These are phyloP conservation scores for Platanthera zijinensis DNA, from an alignment of 106 monocot species.

Conservation along the genomic window DNA sequence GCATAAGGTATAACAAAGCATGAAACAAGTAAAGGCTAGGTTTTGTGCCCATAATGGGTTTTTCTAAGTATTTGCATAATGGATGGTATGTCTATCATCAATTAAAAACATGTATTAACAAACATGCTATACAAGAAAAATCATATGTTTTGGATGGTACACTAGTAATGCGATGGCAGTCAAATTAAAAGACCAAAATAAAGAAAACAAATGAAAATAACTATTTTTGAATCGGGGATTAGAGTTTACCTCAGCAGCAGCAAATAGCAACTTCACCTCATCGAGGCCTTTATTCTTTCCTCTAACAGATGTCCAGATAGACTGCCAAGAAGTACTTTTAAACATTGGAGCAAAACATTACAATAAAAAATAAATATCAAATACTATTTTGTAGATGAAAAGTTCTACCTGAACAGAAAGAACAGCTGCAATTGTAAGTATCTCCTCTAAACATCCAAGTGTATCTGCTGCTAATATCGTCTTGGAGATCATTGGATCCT, in stretches of 20 bases:
- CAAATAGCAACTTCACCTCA: constrained; percentile 84
- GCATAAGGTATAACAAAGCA: neutral
- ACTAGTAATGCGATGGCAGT: neutral
- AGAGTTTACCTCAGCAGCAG: constrained; percentile 73
- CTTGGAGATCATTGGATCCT: constrained; percentile 97
- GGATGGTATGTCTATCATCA: neutral
- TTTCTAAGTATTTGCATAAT: neutral
- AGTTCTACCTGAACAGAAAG: constrained; percentile 82
- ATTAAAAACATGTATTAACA: neutral
- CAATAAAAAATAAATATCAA: neutral
- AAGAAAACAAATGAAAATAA: neutral
- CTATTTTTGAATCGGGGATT: constrained; percentile 1
- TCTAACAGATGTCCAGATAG: constrained; percentile 81
- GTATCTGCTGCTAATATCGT: constrained; percentile 70
- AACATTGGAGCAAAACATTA: neutral
- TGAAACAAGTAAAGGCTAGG: neutral
- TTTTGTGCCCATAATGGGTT: neutral
- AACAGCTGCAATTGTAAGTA: constrained; percentile 78
- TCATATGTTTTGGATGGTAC: neutral
- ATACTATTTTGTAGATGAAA: neutral
- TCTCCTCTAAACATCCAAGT: constrained; percentile 83
- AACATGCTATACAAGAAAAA: neutral
- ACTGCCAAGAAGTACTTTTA: constrained; percentile 34
- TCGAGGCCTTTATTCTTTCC: constrained; percentile 81
- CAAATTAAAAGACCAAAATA: neutral